phyloP scores from a whole-genome alignment of 2,329 filamentous ascomycete species.

The Aspergillus ustus region DNA sequence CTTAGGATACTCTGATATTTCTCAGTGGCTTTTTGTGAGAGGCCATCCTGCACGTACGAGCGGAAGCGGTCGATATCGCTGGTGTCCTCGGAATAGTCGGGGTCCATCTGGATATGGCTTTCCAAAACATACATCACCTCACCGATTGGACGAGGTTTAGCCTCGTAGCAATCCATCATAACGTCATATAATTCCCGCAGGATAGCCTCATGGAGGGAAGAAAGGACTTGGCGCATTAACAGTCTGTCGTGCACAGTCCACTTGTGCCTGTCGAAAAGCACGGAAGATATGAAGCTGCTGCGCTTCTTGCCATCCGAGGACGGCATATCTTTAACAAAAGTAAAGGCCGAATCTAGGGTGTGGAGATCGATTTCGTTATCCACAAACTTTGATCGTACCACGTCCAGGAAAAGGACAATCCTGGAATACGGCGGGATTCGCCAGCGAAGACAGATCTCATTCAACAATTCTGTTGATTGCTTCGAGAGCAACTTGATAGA shows the following conservation, averaged over 20 bases:
- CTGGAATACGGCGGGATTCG: slow-evolving; percentile 82
- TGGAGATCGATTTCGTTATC: slow-evolving; percentile 81
- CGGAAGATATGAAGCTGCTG: slow-evolving; percentile 52
- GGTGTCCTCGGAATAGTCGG: slow-evolving; percentile 71
- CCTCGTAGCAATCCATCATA: slow-evolving; percentile 86
- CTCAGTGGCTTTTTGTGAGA: slow-evolving; percentile 75
- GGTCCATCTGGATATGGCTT: slow-evolving; percentile 79
- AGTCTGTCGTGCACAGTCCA: slow-evolving; percentile 74
- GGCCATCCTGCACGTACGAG: slow-evolving; percentile 70
- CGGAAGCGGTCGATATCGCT: slow-evolving; percentile 75
- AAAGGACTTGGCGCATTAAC: slow-evolving; percentile 75
- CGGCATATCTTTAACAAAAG: slow-evolving; percentile 74
- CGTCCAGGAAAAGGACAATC: slow-evolving; percentile 80
- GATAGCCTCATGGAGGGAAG: slow-evolving; percentile 76
- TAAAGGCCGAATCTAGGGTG: slow-evolving; percentile 82
- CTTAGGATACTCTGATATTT: slow-evolving; percentile 80
- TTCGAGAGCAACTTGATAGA: slow-evolving; percentile 68
- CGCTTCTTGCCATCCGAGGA: slow-evolving; percentile 66
- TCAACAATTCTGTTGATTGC: slow-evolving; percentile 79
- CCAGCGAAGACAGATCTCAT: slow-evolving; percentile 86
- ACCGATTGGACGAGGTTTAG: slow-evolving; percentile 81
- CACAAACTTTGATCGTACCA: slow-evolving; percentile 80
- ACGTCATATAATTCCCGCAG: slow-evolving; percentile 85
- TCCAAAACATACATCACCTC: slow-evolving; percentile 80
- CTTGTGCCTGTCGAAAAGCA: slow-evolving; percentile 62